Base-by-base conservation (phyloP, 2,329 filamentous ascomycete species). In the Xylariaceae sp. region DNA sequence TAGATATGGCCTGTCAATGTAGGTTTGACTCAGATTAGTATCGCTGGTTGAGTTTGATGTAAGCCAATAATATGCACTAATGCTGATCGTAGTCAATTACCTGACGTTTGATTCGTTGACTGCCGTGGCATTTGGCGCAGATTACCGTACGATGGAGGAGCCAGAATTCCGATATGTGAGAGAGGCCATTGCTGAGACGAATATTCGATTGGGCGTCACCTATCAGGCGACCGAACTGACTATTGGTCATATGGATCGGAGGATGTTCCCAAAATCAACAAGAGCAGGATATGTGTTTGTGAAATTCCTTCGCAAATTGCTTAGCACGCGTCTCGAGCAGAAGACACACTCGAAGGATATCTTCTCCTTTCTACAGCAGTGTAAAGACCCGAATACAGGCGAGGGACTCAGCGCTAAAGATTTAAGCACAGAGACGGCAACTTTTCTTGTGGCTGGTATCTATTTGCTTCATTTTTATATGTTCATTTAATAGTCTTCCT, bases 81-180 rank as follows among this genome's bases (percentile, higher is more conserved):
- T n/a, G n/a, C n/a, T n/a, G n/a, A n/a, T n/a, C n/a, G n/a, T 26
- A 54, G 55, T 52, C 26, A 42, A 42, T 50, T 24, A 21, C 16
- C 24, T 52, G 15, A 15, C 15, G 15, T 52, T 52, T 20, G 50
- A 47, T 13, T 11, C 8, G 3, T 7, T 52, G 20, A 52, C 50
- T 10, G 2, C 33, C 2, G 41, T 52, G 20, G 41, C 41, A 18
- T 45, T 52, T 11, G 11, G 11, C 10, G 24, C 15, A 16, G 50
- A 47, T 35, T 53, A 47, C 13, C 6, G 10, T 15, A 40, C 42
- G 3, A 42, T 37, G 3, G 36, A 47, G 23, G 26, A 47, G 11
- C 33, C 32, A 1, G 26, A 18, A 6, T 52, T 46, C 6, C 35
- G 42, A 1, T 35, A 46, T 16, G 36, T 53, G 2, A 10, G 29